Base-by-base conservation (phyloP, 2,329 filamentous ascomycete species). In the Colletotrichum sp. region DNA sequence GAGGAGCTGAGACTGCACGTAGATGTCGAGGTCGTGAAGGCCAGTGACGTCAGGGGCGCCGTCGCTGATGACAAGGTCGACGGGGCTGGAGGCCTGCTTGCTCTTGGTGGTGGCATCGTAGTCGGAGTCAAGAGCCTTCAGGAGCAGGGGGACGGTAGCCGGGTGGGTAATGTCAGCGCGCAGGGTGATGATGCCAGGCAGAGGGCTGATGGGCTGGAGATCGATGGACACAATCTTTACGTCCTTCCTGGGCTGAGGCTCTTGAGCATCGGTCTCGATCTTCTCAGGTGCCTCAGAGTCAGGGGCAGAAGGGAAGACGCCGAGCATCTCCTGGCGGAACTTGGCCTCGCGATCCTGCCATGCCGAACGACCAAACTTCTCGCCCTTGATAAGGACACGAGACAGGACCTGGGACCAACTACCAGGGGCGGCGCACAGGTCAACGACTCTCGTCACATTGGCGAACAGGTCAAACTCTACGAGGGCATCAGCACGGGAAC, bases 341-440 rank as follows among this genome's bases (percentile, higher is more conserved):
- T 90, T 89, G 75, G 92, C 91, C 81, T 96, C 93, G 81, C 94
- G 93, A 84, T 98, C 95, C 83, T 98, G 92, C 96, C 95, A 98
- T 72, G 95, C 94, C 72, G 93, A 89, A 28, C 95, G 91, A 6
- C 96, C 96, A 79, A 98, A 98, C 79, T 93, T 95, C 86, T 99
- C 96, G 67, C 96, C 95, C 85, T 97, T 96, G 84, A 99, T 98
- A 73, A 99, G 87, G 0, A 98, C 95, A 24, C 97, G 92, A 15
- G 96, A 99, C 16, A 99, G 90, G 0, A 99, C 97, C 85, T 99
- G 97, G 64, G 95, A 98, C 97, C 97, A 99, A 81, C 95, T 98
- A 32, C 97, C 97, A 0, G 97, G 97, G 0, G 97, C 97, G 36
- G 97, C 97, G 83, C 97, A 99, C 24, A 99, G 90, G 84, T 99